Evolutionary conservation across 2,329 filamentous ascomycete species (phyloP).

Genomic region (Nannizzia gypsea): DNA sequence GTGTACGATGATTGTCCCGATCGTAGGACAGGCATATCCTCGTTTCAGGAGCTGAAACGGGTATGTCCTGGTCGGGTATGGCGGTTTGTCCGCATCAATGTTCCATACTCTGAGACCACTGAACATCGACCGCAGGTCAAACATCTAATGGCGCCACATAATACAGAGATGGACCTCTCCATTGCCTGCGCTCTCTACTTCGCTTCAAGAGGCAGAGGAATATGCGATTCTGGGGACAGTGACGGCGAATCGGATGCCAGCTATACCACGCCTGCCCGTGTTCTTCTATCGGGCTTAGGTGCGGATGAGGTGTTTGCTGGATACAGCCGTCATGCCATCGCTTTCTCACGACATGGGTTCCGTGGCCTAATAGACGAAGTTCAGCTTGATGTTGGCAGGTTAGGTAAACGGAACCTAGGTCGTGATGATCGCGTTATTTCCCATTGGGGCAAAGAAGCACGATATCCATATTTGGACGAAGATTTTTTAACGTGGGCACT

Average conservation of each 20-base stretch:
- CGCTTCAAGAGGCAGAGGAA: conserved; percentile 62
- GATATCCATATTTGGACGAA: conserved; percentile 88
- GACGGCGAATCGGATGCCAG: conserved; percentile 15
- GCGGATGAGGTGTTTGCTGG: conserved; percentile 95
- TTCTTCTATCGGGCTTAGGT: conserved; percentile 82
- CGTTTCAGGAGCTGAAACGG: conserved; percentile 59
- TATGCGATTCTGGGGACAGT: conserved; percentile 25
- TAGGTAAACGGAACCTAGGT: conserved; percentile 89
- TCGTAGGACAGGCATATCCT: conserved; percentile 70
- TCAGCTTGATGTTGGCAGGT: conserved; percentile 67
- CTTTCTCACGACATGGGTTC: conserved; percentile 60
- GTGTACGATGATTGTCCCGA: conserved; percentile 79
- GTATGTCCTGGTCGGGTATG: conserved; percentile 61
- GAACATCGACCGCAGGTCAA: conserved; percentile 59
- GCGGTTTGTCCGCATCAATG: conserved; percentile 70
- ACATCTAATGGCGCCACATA: conserved; percentile 76
- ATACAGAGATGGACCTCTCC: conserved; percentile 97
- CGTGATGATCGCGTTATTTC: conserved; percentile 85
- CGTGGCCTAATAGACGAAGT: conserved; percentile 66
- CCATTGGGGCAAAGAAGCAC: conserved; percentile 76
- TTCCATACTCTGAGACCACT: conserved; percentile 65
- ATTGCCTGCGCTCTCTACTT: conserved; percentile 94
- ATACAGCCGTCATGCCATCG: conserved; percentile 71
- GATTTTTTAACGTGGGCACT: conserved; percentile 72
- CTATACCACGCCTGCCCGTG: conserved; percentile 62